Conservation (phyloP, 768 basidiomycete species). For the Rhodocollybia butyracea region DNA sequence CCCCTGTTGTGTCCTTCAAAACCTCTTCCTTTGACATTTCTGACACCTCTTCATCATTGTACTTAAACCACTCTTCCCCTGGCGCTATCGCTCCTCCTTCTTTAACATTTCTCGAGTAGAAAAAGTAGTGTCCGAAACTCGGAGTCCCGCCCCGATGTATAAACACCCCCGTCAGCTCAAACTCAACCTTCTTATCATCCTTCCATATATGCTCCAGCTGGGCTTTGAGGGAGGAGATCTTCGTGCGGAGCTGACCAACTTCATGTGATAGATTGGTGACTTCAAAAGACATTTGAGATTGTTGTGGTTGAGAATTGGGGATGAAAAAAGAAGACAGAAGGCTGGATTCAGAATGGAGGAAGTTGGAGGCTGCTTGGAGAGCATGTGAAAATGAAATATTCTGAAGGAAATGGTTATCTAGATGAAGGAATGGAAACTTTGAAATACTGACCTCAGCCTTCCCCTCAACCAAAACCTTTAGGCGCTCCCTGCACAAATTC, state of each 20-base stretch:
- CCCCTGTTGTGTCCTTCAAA: constrained; percentile 85
- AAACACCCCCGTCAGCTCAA: constrained; percentile 92
- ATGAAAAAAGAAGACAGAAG: constrained; percentile 49
- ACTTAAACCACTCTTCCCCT: constrained; percentile 93
- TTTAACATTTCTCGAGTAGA: constrained; percentile 87
- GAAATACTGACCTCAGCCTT: constrained; percentile 49
- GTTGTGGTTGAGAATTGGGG: constrained; percentile 34
- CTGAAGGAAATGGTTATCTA: constrained; percentile 29
- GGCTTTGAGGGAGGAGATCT: constrained; percentile 53
- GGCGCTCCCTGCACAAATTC: constrained; percentile 58
- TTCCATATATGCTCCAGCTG: constrained; percentile 76
- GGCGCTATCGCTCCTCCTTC: constrained; percentile 75
- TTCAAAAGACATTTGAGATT: constrained; percentile 43
- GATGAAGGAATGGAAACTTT: not conserved
- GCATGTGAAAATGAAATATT: constrained; percentile 57
- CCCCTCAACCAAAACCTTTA: constrained; percentile 63
- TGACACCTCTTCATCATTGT: constrained; percentile 88
- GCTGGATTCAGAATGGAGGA: constrained; percentile 49
- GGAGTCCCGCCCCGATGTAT: constrained; percentile 89
- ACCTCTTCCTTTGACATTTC: constrained; percentile 80
- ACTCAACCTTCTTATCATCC: constrained; percentile 62
- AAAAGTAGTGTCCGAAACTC: constrained; percentile 93
- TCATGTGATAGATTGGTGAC: constrained; percentile 49
- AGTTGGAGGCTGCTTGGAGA: constrained; percentile 53
- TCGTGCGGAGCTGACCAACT: constrained; percentile 50